Evolutionary conservation across 495 filamentous ascomycete genomes (phyloP), one percentile per base, ranked within the genome.

Genomic region (Xylaria cubensis): DNA sequence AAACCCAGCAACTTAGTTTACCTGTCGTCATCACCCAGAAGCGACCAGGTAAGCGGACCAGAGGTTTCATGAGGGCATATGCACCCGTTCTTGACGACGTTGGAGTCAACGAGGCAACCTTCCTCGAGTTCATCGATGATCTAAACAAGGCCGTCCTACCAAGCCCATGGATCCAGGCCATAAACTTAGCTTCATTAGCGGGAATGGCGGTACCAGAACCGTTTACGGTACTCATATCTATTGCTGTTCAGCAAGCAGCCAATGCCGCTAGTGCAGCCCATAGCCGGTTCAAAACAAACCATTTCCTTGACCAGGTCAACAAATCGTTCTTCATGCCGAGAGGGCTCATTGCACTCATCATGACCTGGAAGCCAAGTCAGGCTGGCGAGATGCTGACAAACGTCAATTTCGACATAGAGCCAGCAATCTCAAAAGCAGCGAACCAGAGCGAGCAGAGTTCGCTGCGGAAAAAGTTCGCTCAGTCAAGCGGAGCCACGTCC

Each of bases 271-370:
- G 85, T 70, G 81, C 81, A 62, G 79, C 82, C 12, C 79, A 86
- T 64, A 71, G 82, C 44, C 71, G 81, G 53, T 34, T 58, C 63
- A 85, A 86, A 64, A 84, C 86, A 1, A 90, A 88, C 65, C 76
- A 70, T 8, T 90, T 86, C 78, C 83, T 91, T 29, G 82, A 87
- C 58, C 77, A 82, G 56, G 82, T 88, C 73, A 90, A 90, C 76
- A 76, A 83, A 15, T 80, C 86, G 42, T 85, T 89, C 63, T 90
- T 90, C 77, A 81, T 80, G 29, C 88, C 88, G 0, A 84, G 84
- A 39, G 89, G 88, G 6, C 82, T 91, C 1, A 88, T 84, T 75
- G 86, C 84, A 64, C 75, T 91, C 4, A 77, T 91, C 58, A 88
- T 91, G 86, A 88, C 86, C 26, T 90, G 84, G 79, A 84, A 88